Conservation (phyloP, 805 yeast species). For the Starmerella potacharoeniae region DNA sequence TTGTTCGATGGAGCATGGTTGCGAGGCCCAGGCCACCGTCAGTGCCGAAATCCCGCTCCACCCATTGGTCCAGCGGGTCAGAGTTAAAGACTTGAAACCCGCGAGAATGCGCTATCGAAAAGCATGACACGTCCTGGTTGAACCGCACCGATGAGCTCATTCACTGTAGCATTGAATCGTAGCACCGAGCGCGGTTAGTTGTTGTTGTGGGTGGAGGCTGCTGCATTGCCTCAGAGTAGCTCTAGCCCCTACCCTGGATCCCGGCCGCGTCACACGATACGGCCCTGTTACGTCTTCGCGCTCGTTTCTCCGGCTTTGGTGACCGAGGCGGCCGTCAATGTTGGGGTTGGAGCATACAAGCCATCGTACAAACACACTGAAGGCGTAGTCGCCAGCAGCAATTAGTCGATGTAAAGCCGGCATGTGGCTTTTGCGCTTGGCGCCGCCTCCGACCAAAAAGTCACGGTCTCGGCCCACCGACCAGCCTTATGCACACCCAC, state of each 20-base stretch:
- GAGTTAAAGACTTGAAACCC: conserved; percentile 82
- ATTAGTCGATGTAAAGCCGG: too few relatives aligned
- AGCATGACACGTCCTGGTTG: conserved; percentile 86
- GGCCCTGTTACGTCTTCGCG: too few relatives aligned
- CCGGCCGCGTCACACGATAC: too few relatives aligned
- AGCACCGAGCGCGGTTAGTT: not conserved
- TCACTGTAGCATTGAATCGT: not conserved
- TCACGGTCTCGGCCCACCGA: not conserved
- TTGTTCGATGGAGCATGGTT: conserved; percentile 79
- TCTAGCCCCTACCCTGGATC: too few relatives aligned
- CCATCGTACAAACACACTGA: too few relatives aligned
- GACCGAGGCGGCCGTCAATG: too few relatives aligned
- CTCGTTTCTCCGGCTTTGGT: too few relatives aligned
- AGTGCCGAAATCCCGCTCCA: conserved; percentile 37
- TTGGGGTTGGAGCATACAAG: too few relatives aligned
- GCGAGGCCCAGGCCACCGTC: conserved; percentile 62
- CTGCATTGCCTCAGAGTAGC: too few relatives aligned
- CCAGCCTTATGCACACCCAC: not conserved
- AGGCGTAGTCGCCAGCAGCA: too few relatives aligned
- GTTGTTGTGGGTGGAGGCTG: not conserved
- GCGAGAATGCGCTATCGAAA: conserved; percentile 51
- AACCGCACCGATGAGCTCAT: conserved; percentile 45
- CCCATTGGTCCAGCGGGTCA: conserved; percentile 73
- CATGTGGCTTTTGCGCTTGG: too few relatives aligned
- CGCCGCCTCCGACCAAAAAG: too few relatives aligned